These are phyloP conservation scores for Scedosporium aurantiacum DNA, from an alignment of 2,329 filamentous ascomycete species.

Conservation along the genomic window DNA sequence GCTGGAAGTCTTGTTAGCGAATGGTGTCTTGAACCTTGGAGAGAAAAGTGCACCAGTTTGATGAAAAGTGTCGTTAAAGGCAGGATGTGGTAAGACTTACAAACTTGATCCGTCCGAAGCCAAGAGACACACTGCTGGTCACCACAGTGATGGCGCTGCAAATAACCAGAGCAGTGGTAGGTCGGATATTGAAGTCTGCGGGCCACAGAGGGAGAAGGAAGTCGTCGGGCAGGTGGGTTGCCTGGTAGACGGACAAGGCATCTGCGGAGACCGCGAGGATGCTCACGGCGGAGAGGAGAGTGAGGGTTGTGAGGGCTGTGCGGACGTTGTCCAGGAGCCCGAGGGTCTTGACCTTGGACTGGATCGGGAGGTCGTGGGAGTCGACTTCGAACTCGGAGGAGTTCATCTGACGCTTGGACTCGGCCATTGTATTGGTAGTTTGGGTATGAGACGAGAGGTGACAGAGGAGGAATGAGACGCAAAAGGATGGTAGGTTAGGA, in stretches of 20 bases:
- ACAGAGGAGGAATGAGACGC: neutral
- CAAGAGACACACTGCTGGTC: slow-evolving; percentile 35
- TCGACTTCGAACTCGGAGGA: slow-evolving; percentile 40
- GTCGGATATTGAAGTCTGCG: slow-evolving; percentile 41
- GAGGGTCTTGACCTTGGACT: slow-evolving; percentile 27
- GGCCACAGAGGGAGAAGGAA: slow-evolving; percentile 48
- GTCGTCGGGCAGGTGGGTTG: slow-evolving; percentile 35
- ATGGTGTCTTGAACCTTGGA: too few relatives aligned
- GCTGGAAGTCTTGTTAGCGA: neutral
- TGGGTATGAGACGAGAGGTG: neutral
- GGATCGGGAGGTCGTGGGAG: slow-evolving; percentile 22
- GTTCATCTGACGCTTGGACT: slow-evolving; percentile 25
- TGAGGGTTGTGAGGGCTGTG: slow-evolving; percentile 36
- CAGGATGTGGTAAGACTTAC: slow-evolving; percentile 28
- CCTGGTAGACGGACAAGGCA: slow-evolving; percentile 42
- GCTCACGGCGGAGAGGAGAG: slow-evolving; percentile 38
- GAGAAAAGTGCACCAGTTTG: too few relatives aligned
- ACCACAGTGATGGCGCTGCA: slow-evolving; percentile 39
- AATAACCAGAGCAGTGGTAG: slow-evolving; percentile 42
- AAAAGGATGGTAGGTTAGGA: neutral
- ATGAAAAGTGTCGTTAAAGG: too few relatives aligned
- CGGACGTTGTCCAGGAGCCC: slow-evolving; percentile 32
- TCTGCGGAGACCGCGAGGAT: slow-evolving; percentile 44
- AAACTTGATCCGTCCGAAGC: slow-evolving; percentile 33
- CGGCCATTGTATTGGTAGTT: slow-evolving; percentile 18